Conservation (phyloP, 2,329 filamentous ascomycete species). For the Xylaria arbuscula region DNA sequence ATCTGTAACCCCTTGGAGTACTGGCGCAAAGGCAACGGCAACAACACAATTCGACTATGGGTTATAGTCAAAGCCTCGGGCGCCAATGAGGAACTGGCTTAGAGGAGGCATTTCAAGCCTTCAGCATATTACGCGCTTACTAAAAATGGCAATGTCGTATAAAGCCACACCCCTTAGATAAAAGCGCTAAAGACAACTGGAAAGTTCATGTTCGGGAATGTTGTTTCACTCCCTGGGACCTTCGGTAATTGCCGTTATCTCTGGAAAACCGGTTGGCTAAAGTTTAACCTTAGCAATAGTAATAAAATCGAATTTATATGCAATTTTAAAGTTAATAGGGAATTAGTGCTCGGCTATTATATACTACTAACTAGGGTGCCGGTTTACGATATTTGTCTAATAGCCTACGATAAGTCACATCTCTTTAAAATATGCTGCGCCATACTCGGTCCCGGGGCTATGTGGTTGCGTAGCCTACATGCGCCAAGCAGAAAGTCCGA, state of each 20-base stretch:
- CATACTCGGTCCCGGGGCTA: background rate
- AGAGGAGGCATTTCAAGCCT: background rate
- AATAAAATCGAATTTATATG: slow-evolving; percentile 1
- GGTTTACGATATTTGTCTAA: background rate
- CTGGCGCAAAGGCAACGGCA: background rate
- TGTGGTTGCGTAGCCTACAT: background rate
- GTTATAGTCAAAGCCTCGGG: slow-evolving; percentile 7
- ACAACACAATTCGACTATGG: slow-evolving; percentile 1
- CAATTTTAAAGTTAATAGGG: background rate
- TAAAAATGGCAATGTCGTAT: slow-evolving; percentile 3
- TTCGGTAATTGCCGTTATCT: background rate
- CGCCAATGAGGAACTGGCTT: background rate
- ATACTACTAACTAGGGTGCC: background rate
- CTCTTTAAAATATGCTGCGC: background rate
- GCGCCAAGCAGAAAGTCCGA: background rate
- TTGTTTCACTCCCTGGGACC: background rate
- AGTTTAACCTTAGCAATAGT: background rate
- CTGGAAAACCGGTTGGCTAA: background rate
- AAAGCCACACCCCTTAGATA: slow-evolving; percentile 1
- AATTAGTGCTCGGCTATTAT: background rate
- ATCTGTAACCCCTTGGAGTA: background rate
- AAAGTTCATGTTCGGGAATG: background rate
- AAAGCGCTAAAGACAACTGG: background rate
- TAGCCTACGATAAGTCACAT: background rate
- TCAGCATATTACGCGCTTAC: background rate